Evolutionary conservation across 2,329 filamentous ascomycete species (phyloP).

Genomic region (Pezicula carpinea): DNA sequence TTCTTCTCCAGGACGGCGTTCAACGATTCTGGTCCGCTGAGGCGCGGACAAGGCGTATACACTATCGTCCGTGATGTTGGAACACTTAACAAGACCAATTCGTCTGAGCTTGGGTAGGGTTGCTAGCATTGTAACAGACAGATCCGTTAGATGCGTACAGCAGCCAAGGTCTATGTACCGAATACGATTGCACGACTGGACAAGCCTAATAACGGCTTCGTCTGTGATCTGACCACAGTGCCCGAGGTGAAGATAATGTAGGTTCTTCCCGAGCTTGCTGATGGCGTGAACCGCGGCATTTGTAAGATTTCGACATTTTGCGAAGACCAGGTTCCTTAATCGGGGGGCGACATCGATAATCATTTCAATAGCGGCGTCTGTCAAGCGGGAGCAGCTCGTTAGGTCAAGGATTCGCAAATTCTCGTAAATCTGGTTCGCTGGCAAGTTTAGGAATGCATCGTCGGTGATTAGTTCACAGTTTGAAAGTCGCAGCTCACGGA

Average conservation of each 20-base stretch:
- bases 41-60: conserved; percentile 79
- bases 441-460: conserved; percentile 77
- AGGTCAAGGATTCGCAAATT: conserved; percentile 90
- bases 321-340: conserved; percentile 85
- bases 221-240: conserved; percentile 93
- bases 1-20: conserved; percentile 38
- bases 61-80: conserved; percentile 82
- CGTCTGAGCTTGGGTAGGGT: conserved; percentile 87
- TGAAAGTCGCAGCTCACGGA: conserved; percentile 86
- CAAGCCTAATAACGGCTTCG: conserved; percentile 76
- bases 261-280: conserved; percentile 83
- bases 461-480: conserved; percentile 84
- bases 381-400: conserved; percentile 79
- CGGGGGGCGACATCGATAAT: conserved; percentile 85
- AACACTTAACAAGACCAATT: conserved; percentile 93
- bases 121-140: conserved; percentile 78
- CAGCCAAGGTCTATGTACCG: conserved; percentile 98
- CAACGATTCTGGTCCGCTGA: conserved; percentile 5
- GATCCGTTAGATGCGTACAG: conserved; percentile 82
- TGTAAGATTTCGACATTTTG: conserved; percentile 91
- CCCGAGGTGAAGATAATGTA: conserved; percentile 94
- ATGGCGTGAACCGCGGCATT: conserved; percentile 85
- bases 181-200: conserved; percentile 85
- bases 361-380: conserved; percentile 80
- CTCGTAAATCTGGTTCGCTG: conserved; percentile 67